phyloP scores from a whole-genome alignment of 1,284 basidiomycete species.

The Ganoderma boninense region DNA sequence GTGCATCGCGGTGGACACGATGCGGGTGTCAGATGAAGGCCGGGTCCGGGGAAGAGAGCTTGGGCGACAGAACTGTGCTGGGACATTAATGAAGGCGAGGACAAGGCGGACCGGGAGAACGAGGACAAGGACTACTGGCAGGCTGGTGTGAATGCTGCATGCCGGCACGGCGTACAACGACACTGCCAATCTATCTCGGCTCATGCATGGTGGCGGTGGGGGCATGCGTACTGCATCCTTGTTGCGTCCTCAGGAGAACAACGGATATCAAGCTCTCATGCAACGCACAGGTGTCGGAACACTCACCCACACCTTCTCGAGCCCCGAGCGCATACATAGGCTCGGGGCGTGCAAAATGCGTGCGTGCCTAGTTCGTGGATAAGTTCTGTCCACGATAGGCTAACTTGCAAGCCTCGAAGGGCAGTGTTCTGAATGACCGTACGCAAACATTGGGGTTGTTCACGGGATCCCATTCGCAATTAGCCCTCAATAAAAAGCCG shows the following conservation, averaged over 20 bases:
- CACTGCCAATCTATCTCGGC: neutral
- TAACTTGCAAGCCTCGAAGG: neutral
- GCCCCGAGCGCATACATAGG: neutral
- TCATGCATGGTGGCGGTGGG: neutral
- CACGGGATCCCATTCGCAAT: neutral
- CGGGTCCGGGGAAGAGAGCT: neutral
- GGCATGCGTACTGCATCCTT: neutral
- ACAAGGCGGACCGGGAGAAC: neutral
- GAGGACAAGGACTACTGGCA: neutral
- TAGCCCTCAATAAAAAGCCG: neutral
- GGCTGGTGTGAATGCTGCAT: neutral
- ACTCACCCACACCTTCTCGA: neutral
- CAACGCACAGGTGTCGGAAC: neutral
- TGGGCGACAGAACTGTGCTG: neutral
- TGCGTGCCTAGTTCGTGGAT: neutral
- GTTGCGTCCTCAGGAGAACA: neutral
- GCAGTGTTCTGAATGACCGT: neutral
- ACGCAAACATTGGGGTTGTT: slow-evolving; percentile 12
- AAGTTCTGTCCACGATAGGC: neutral
- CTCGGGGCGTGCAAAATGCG: neutral
- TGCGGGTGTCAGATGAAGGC: neutral
- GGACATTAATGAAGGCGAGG: neutral
- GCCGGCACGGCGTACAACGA: neutral
- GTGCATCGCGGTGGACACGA: neutral
- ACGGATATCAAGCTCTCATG: neutral